Base-by-base conservation (phyloP, 2,329 filamentous ascomycete genomes). In the Neoascochyta sp. region DNA sequence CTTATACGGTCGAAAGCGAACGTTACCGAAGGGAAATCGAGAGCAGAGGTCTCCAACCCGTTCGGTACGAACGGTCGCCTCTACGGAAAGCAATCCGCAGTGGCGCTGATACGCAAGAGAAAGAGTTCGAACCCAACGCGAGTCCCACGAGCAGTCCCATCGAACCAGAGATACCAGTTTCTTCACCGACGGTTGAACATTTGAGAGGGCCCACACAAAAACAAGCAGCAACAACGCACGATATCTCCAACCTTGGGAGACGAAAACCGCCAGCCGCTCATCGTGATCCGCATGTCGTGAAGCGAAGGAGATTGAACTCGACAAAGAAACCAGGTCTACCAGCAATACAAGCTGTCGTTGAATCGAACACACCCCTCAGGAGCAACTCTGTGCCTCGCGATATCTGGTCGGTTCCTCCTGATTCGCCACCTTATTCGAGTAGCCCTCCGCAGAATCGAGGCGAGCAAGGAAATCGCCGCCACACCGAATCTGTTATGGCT, bases 1-100 rank as follows among this genome's bases (percentile, higher is more conserved):
- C 69, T 3, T 73, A 71, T 37, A 45, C 64, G 13, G 41, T 69
- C 13, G 69, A 72, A 27, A 59, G 59, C 12, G 63, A 67, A 27
- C 49, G 58, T 19, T 70, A 71, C 40, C 57, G 64, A 14, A 59
- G 59, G 35, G 61, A 65, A 27, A 63, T 65, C 16, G 60, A 62
- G 40, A 62, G 63, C 23, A 52, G 65, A 32, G 69, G 69, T 3
- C 41, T 71, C 9, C 62, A 56, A 29, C 69, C 69, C 3, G 57
- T 72, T 9, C 52, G 54, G 7, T 39, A 66, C 21, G 47, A 35
- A 12, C 35, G 50, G 21, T 59, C 57, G 11, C 51, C 51, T 11
- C 37, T 47, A 11, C 45, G 41, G n/a, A 45, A 39, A 16, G 15
- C 34, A 12, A 30, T 15, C 10, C 42, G 43, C 9, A 20, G 41